Evolutionary conservation across 2,329 filamentous ascomycete genomes (phyloP).

Genomic region (Ascochyta rabiei): DNA sequence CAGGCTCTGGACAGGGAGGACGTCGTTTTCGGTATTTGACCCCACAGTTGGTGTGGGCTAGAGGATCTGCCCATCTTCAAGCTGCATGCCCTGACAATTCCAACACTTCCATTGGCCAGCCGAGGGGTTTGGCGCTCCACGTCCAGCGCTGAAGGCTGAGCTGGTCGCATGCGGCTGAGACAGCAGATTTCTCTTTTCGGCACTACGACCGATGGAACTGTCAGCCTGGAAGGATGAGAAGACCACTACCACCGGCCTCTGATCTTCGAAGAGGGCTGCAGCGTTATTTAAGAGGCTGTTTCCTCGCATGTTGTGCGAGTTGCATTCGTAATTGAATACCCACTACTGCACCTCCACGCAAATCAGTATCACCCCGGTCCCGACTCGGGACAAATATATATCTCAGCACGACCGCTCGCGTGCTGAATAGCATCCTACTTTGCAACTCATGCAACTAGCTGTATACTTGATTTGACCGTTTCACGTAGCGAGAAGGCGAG

Average conservation of each 20-base stretch:
- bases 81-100: slow-evolving; percentile 9
- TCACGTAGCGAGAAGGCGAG: neutral
- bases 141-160: slow-evolving; percentile 16
- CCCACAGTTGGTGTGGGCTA: slow-evolving; percentile 13
- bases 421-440: slow-evolving; percentile 3
- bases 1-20: neutral
- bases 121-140: slow-evolving; percentile 11
- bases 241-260: slow-evolving; percentile 11
- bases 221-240: slow-evolving; percentile 12
- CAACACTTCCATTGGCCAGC: slow-evolving; percentile 5
- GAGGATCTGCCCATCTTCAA: slow-evolving; percentile 8
- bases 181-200: slow-evolving; percentile 17
- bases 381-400: slow-evolving; percentile 9
- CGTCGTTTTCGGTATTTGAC: slow-evolving; percentile 3
- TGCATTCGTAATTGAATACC: slow-evolving; percentile 9
- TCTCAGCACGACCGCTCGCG: neutral
- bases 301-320: slow-evolving; percentile 5
- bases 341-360: slow-evolving; percentile 13
- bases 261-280: slow-evolving; percentile 8
- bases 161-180: slow-evolving; percentile 17
- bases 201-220: slow-evolving; percentile 14
- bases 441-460: slow-evolving; percentile 1
- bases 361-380: slow-evolving; percentile 3
- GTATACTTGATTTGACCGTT: neutral
- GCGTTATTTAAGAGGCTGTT: slow-evolving; percentile 11